A percentile compares a stretch with the other conserved stretches of the same genome.
Conservation (phyloP, 1,284 basidiomycete genomes). For the Cystobasidium sp. region DNA sequence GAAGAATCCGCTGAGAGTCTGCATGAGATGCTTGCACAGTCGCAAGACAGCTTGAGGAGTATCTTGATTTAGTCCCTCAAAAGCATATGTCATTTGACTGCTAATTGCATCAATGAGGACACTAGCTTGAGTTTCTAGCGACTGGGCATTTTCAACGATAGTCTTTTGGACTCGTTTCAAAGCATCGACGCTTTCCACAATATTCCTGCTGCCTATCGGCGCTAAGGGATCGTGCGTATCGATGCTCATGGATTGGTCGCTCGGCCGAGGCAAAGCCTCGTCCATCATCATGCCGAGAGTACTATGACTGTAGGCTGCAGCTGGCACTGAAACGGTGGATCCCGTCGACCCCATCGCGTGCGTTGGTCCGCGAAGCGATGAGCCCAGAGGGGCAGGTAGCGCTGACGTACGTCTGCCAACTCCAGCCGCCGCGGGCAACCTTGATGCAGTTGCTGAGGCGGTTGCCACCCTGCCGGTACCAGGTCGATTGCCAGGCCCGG, state of each 20-base stretch:
- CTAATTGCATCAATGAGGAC: conserved; percentile 85
- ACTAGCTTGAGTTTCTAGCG: conserved; percentile 77
- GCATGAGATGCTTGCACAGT: conserved; percentile 92
- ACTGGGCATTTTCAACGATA: conserved; percentile 61
- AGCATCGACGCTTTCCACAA: conserved; percentile 84
- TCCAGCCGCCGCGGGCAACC: not conserved
- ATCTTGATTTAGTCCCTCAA: conserved; percentile 70
- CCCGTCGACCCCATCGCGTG: not conserved
- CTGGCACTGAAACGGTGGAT: no score
- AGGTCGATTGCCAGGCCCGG: not conserved
- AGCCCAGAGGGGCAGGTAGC: not conserved
- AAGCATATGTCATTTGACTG: conserved; percentile 84
- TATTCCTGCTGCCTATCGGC: conserved; percentile 72
- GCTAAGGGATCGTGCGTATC: not conserved
- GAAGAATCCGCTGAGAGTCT: conserved; percentile 88
- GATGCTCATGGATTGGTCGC: not conserved
- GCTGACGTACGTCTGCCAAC: not conserved
- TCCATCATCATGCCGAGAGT: not conserved
- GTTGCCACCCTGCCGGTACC: not conserved
- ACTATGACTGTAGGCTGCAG: not conserved
- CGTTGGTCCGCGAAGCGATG: not conserved
- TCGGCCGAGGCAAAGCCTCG: not conserved
- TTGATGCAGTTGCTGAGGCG: not conserved
- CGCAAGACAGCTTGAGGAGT: conserved; percentile 73
- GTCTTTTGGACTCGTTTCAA: conserved; percentile 84